Base-by-base conservation (phyloP, 2,329 filamentous ascomycete genomes). In the Hypoxylon sp. region DNA sequence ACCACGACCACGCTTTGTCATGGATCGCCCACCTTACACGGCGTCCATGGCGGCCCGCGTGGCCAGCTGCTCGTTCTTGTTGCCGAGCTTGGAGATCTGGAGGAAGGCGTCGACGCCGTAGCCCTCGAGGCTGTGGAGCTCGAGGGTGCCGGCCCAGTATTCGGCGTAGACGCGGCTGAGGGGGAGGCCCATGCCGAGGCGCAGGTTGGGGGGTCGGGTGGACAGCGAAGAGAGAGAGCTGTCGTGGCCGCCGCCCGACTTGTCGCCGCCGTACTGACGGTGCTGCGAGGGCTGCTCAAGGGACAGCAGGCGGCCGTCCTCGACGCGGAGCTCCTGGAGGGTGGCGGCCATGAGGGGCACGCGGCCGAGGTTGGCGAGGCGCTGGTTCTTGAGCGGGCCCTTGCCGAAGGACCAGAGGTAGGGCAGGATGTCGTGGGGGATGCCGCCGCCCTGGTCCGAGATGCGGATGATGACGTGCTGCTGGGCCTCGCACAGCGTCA, bases 361-460 rank as follows among this genome's bases (percentile, higher is more conserved):
- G 63, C 89, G 87, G 9, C 85, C 86, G 7, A 99, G 83, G 72
- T 97, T 98, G 67, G 91, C 81, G n/a, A 98, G 82, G 3, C 92
- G 86, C 58, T 86, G 84, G 64, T 88, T 82, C 56, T 87, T 90
- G 29, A 91, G 86, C 1, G 93, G 92, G 0, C 94, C 94, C 76
- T 98, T 98, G 75, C 88, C 92, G 73, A 99, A 99, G 21, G 92
- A 96, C 95, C 96, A 99, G 4, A 99, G 82, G 72, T 96, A 90
- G 0, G 94, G 93, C 18, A 97, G 79, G 56, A 94, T 86, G 38
- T 95, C 91, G 45, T 88, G 86, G 0, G 92, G 88, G 50, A 99
- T 91, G 29, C 96, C 95, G 60, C 96, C 95, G 45, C 94, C 95
- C 72, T 92, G 92, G 72, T 99, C 96, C 0, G 93, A 98, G 38